A percentile compares a stretch with the other conserved stretches of the same genome.
These are phyloP conservation scores for Fusarium sp. DNA, from an alignment of 2,329 filamentous ascomycete species.

Conservation along the genomic window DNA sequence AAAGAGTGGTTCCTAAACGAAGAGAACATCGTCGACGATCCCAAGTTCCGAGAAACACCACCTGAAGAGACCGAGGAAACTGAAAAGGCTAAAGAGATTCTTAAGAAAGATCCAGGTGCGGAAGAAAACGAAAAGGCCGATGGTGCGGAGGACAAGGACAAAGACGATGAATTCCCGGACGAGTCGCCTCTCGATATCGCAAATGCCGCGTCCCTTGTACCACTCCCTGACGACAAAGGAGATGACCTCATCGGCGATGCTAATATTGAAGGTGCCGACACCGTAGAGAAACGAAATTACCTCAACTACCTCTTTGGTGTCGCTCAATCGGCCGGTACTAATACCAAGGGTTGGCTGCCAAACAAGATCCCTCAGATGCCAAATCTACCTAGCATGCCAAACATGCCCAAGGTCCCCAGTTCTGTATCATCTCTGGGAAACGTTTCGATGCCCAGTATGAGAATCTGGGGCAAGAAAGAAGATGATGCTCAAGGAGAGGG, in stretches of 20 bases:
- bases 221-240: slow-evolving; percentile 57
- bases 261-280: slow-evolving; percentile 50
- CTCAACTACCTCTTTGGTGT: slow-evolving; percentile 62
- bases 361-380: slow-evolving; percentile 55
- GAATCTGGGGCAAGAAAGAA: slow-evolving; percentile 47
- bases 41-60: slow-evolving; percentile 56
- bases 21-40: slow-evolving; percentile 58
- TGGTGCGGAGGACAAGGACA: slow-evolving; percentile 10
- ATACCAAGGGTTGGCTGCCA: slow-evolving; percentile 59
- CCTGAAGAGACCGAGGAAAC: slow-evolving; percentile 51
- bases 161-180: slow-evolving; percentile 43
- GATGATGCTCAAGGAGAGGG: background rate
- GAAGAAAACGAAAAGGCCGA: slow-evolving; percentile 20
- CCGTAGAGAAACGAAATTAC: slow-evolving; percentile 55
- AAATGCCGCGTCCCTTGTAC: slow-evolving; percentile 62
- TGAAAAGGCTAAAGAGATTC: slow-evolving; percentile 42
- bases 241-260: slow-evolving; percentile 48
- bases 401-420: slow-evolving; percentile 45
- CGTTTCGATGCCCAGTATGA: slow-evolving; percentile 49
- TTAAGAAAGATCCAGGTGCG: slow-evolving; percentile 31
- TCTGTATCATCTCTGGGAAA: slow-evolving; percentile 47
- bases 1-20: slow-evolving; percentile 67
- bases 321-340: slow-evolving; percentile 60
- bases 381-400: slow-evolving; percentile 48
- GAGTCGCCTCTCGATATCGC: slow-evolving; percentile 63